These are phyloP conservation scores for Hippophae tibetana DNA, from an alignment of 306 rosid genomes.

Conservation along the genomic window DNA sequence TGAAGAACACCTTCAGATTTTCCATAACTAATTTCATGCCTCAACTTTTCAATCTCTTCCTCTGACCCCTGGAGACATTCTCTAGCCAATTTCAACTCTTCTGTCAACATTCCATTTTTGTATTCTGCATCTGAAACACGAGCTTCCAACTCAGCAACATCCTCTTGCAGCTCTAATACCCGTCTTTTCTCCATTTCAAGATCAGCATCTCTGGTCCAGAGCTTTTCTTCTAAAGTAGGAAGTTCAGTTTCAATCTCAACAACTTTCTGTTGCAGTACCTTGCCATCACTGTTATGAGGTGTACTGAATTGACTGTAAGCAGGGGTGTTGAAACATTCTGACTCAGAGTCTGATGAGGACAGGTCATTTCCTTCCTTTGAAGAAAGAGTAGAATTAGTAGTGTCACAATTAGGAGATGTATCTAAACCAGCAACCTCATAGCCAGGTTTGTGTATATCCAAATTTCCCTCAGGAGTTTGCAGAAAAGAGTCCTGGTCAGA, in stretches of 20 bases:
- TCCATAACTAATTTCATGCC: constrained; percentile 25
- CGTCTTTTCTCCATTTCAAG: constrained; percentile 36
- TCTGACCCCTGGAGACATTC: constrained; percentile 32
- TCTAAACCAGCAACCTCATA: constrained; percentile 32
- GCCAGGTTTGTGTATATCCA: constrained; percentile 18
- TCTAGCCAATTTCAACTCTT: constrained; percentile 31
- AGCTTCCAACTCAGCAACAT: constrained; percentile 32
- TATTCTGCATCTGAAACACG: constrained; percentile 25
- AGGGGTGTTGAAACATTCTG: constrained; percentile 26
- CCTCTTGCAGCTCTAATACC: constrained; percentile 32
- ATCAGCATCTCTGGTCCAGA: constrained; percentile 33
- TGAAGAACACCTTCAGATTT: constrained; percentile 14
- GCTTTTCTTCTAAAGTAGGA: constrained; percentile 28
- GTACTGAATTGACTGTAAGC: constrained; percentile 18
- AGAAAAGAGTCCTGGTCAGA: constrained; percentile 21
- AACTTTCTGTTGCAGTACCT: constrained; percentile 24
- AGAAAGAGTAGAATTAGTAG: constrained; percentile 42
- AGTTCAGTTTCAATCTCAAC: constrained; percentile 28
- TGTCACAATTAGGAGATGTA: constrained; percentile 39
- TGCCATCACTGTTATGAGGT: constrained; percentile 22
- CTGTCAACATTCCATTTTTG: constrained; percentile 33
- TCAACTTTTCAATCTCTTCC: constrained; percentile 33
- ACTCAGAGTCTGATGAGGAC: constrained; percentile 44
- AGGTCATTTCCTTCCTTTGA: constrained; percentile 35
- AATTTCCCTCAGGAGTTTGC: constrained; percentile 42